Conservation (phyloP, 2,329 filamentous ascomycete genomes). For the Botryotinia narcissicola region DNA sequence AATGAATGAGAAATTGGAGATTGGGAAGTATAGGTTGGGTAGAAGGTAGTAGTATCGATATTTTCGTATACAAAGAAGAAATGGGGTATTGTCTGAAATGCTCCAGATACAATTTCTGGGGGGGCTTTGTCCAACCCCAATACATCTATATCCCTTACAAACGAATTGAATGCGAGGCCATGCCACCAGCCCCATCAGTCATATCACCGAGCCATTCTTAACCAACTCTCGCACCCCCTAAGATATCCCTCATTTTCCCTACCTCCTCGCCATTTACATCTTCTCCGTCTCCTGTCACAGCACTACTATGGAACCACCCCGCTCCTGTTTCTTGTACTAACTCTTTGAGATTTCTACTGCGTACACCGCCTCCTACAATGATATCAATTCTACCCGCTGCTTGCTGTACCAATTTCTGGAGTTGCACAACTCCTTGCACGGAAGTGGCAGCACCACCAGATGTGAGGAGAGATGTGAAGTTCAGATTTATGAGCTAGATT, state of each 20-base stretch:
- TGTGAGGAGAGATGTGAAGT: slow-evolving; percentile 48
- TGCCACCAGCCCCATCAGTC: background rate
- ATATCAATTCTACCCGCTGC: slow-evolving; percentile 41
- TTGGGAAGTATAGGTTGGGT: background rate
- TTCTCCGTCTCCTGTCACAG: slow-evolving; percentile 40
- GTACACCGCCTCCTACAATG: slow-evolving; percentile 51
- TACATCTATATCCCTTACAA: background rate
- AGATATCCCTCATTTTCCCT: slow-evolving; percentile 16
- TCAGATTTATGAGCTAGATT: background rate
- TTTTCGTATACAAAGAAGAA: background rate
- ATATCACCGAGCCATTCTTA: background rate
- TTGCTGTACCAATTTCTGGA: slow-evolving; percentile 38
- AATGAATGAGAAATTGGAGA: background rate
- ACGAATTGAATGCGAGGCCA: background rate
- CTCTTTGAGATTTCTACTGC: slow-evolving; percentile 43
- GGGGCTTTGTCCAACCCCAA: background rate
- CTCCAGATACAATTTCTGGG: background rate
- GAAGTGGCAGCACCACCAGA: slow-evolving; percentile 42
- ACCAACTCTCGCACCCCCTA: background rate
- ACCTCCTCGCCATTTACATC: slow-evolving; percentile 32
- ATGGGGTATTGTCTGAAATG: background rate
- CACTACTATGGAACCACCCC: slow-evolving; percentile 44
- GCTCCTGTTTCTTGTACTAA: slow-evolving; percentile 36
- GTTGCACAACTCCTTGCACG: slow-evolving; percentile 23
- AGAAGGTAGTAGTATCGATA: background rate